These are phyloP conservation scores for Salix viminalis DNA, from an alignment of 345 rosid species.

Conservation along the genomic window DNA sequence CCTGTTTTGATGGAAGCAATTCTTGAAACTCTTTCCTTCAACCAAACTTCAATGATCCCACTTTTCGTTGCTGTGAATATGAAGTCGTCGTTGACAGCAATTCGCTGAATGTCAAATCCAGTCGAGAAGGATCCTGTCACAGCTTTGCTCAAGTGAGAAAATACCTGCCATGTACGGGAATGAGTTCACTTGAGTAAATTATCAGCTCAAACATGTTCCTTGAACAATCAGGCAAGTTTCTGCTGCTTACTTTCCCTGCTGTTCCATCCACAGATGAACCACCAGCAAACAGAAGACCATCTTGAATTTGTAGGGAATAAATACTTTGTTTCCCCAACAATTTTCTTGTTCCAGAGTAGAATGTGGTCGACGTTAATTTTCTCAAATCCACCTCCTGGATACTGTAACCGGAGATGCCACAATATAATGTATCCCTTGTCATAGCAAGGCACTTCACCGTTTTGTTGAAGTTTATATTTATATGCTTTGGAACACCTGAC, in stretches of 20 bases:
- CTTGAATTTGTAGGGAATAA: conserved; percentile 35
- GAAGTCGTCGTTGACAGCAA: conserved; percentile 42
- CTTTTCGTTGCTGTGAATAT: conserved; percentile 51
- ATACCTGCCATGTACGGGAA: conserved; percentile 33
- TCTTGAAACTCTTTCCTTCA: conserved; percentile 36
- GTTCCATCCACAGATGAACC: conserved; percentile 52
- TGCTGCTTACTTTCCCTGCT: conserved; percentile 45
- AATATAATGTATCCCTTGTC: conserved; percentile 43
- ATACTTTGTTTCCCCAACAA: conserved; percentile 51
- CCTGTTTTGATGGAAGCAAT: conserved; percentile 34
- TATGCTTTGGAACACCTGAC: conserved; percentile 53
- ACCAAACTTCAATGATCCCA: conserved; percentile 57
- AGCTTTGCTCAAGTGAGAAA: conserved; percentile 32
- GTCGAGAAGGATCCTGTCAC: conserved; percentile 35
- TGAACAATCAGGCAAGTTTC: not conserved
- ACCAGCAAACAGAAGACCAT: conserved; percentile 38
- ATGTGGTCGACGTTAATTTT: conserved; percentile 31
- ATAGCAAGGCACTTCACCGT: conserved; percentile 48
- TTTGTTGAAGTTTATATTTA: conserved; percentile 44
- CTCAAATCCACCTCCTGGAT: conserved; percentile 56
- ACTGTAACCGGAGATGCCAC: conserved; percentile 54
- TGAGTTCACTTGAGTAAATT: not conserved
- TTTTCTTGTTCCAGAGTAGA: conserved; percentile 51
- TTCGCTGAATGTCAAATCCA: conserved; percentile 38
- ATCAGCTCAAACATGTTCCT: not conserved